These are phyloP conservation scores for Dendrobium nobile DNA, from an alignment of 106 monocot genomes.

Conservation along the genomic window DNA sequence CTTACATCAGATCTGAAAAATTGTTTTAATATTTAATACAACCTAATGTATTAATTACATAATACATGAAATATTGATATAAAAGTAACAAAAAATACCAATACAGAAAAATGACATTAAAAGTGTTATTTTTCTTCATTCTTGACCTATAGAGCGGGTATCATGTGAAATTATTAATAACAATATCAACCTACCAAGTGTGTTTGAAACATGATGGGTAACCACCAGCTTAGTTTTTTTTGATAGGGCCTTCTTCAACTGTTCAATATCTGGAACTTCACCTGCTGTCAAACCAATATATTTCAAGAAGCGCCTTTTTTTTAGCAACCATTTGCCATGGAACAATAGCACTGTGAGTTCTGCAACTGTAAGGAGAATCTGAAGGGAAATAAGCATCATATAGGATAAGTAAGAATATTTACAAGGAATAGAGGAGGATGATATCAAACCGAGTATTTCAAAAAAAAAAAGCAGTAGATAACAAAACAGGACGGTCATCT, in stretches of 20 bases:
- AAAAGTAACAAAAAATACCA: not conserved
- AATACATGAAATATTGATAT: not conserved
- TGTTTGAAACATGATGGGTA: slow-evolving; percentile 86
- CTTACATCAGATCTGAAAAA: not conserved
- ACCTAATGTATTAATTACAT: not conserved
- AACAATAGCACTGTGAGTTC: slow-evolving; percentile 96
- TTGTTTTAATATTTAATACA: not conserved
- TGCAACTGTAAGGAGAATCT: slow-evolving; percentile 87
- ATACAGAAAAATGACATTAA: not conserved
- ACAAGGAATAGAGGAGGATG: not conserved
- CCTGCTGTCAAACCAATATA: slow-evolving; percentile 76
- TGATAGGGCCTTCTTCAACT: slow-evolving; percentile 66
- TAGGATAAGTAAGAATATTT: not conserved
- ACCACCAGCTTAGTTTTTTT: slow-evolving; percentile 84
- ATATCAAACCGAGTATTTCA: not conserved
- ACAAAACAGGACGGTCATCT: not conserved
- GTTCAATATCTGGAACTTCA: slow-evolving; percentile 61
- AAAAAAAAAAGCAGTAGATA: not conserved
- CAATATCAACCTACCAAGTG: slow-evolving; percentile 47
- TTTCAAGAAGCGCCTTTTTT: slow-evolving; percentile 73
- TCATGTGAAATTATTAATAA: not conserved
- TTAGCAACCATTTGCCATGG: slow-evolving; percentile 93
- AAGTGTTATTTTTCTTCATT: not conserved
- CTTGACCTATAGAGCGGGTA: not conserved
- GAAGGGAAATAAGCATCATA: slow-evolving; percentile 6